These are phyloP conservation scores for Wickerhamiella shivajii DNA, from an alignment of 805 yeast genomes.

Conservation along the genomic window DNA sequence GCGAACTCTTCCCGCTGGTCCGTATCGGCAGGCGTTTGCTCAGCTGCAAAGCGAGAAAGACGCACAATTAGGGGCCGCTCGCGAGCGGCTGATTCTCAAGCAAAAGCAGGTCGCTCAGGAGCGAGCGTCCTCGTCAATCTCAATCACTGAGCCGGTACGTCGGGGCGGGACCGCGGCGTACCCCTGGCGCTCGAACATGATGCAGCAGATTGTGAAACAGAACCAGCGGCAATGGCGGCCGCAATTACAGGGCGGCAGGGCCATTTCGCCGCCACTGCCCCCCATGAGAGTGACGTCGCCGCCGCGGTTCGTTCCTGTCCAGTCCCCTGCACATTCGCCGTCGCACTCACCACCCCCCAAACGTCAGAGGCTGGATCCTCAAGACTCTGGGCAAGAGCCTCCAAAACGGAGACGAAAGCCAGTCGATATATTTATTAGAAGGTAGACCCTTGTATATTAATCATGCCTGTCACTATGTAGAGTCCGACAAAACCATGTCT, in stretches of 20 bases:
- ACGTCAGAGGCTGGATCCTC: background rate
- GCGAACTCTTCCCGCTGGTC: constrained; percentile 19
- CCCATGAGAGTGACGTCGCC: too few relatives aligned
- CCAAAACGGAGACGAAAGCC: constrained; percentile 2
- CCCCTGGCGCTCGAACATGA: constrained; percentile 12
- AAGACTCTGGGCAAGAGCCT: too few relatives aligned
- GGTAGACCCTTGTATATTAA: too few relatives aligned
- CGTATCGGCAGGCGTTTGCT: constrained; percentile 20
- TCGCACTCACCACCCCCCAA: constrained; percentile 1
- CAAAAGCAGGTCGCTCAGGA: constrained; percentile 19
- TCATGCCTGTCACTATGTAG: too few relatives aligned
- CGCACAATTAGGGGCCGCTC: constrained; percentile 32
- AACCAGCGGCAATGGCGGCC: background rate
- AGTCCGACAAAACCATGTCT: too few relatives aligned
- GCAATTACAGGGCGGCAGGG: too few relatives aligned
- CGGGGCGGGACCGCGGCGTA: background rate
- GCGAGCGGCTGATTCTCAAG: constrained; percentile 23
- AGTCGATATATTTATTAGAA: constrained; percentile 4
- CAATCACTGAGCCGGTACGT: constrained; percentile 13
- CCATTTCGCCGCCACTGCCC: too few relatives aligned
- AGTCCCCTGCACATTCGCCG: too few relatives aligned
- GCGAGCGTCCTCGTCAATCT: constrained; percentile 17
- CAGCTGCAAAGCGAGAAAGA: constrained; percentile 27
- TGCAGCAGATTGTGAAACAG: constrained; percentile 17
- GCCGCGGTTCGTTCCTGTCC: too few relatives aligned